Evolutionary conservation across 2,329 filamentous ascomycete genomes (phyloP).

Genomic region (Talaromyces piceae): DNA sequence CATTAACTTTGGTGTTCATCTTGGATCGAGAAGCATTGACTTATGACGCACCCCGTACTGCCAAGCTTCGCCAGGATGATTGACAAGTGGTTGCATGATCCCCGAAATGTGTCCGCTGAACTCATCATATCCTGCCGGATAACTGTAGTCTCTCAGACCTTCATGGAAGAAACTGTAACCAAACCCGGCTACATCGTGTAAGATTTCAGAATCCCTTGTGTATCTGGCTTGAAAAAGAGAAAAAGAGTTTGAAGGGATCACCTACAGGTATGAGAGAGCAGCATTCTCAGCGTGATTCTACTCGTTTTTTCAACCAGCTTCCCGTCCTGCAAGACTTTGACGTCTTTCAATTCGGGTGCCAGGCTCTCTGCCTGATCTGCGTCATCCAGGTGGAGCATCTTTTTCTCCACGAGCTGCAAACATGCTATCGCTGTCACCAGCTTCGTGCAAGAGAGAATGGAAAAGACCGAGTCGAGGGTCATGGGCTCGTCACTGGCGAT

Average conservation of each 20-base stretch:
- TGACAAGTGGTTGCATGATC: constrained; percentile 47
- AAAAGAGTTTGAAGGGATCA: background rate
- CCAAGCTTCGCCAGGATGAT: constrained; percentile 58
- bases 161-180: constrained; percentile 43
- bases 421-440: constrained; percentile 45
- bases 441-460: constrained; percentile 53
- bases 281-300: constrained; percentile 44
- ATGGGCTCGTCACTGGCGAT: constrained; percentile 16
- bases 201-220: background rate
- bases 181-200: constrained; percentile 27
- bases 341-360: constrained; percentile 41
- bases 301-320: constrained; percentile 30
- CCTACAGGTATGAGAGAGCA: constrained; percentile 44
- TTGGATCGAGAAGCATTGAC: background rate
- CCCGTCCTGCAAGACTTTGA: constrained; percentile 32
- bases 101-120: constrained; percentile 48
- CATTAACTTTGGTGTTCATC: background rate
- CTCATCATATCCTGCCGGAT: constrained; percentile 49
- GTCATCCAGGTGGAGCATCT: constrained; percentile 43
- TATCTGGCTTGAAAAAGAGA: background rate
- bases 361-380: constrained; percentile 37
- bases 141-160: constrained; percentile 28
- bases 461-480: constrained; percentile 27
- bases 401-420: constrained; percentile 52
- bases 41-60: constrained; percentile 42